Base-by-base conservation (phyloP, 2,329 filamentous ascomycete genomes). In the Cyclaneusma minus region DNA sequence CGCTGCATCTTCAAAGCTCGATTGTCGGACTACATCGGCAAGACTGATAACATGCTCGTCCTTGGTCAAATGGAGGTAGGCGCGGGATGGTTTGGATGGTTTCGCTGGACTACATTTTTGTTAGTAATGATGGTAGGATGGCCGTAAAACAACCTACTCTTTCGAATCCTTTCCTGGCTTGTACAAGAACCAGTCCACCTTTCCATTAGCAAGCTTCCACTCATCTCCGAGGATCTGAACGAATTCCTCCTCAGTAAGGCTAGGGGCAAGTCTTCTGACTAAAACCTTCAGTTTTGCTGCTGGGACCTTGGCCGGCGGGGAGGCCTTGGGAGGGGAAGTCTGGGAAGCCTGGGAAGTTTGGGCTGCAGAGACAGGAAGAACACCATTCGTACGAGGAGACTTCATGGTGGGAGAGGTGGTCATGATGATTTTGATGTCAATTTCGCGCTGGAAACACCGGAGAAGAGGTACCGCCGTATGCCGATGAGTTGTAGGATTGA, bases 231-330 rank as follows among this genome's bases (percentile, higher is more conserved):
- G 49, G 6, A 72, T 62, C 9, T 56, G 51, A 41, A 73, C 60
- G 35, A 91, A 87, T 43, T 98, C 89, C 1, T 63, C 52, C 43
- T 81, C 68, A 0, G 80, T 91, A 48, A 98, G 62, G 6, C 78
- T 82, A 2, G 89, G 85, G 7, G 89, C 82, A 4, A 98, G 65
- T 30, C 87, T 69, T 27, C 91, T 73, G 29, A 94, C 62, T 13
- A 91, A 62, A 8, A 93, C 64, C 58, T 95, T 95, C 43, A 91
- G 66, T 32, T 81, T 78, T 4, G 38, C 37, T 29, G 56, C 55
- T 20, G 52, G 41, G 27, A 56, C 51, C 48, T 62, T 73, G 24
- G 54, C 46, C 4, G 38, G 38, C 29, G 56, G 55, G 19, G 52
- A 41, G 27, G 56, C 51, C 48, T 62, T 73, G 24, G 54, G 43